Base-by-base conservation (phyloP, 495 filamentous ascomycete species). In the Bathelium albidoporum region DNA sequence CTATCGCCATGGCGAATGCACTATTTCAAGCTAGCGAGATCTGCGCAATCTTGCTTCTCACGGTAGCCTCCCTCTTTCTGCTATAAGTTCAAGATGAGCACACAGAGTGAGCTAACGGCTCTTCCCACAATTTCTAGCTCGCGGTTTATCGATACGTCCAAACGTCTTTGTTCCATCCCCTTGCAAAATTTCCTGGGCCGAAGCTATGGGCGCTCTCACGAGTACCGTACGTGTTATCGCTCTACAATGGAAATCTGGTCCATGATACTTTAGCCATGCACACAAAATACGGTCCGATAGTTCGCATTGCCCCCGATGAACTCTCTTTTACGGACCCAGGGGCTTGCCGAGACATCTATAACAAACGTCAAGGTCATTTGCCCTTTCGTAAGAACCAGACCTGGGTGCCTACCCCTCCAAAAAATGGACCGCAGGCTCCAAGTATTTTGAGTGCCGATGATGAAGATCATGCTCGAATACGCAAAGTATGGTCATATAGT, bases 81-180 rank as follows among this genome's bases (percentile, higher is more conserved):
- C n/a, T n/a, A n/a, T n/a, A n/a, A n/a, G n/a, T n/a, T n/a, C n/a
- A n/a, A n/a, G n/a, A n/a, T n/a, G n/a, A n/a, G n/a, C n/a, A n/a
- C n/a, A n/a, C n/a, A n/a, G n/a, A n/a, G n/a, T n/a, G n/a, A n/a
- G n/a, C n/a, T n/a, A n/a, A n/a, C n/a, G n/a, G n/a, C n/a, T n/a
- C n/a, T n/a, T n/a, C n/a, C n/a, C n/a, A n/a, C n/a, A n/a, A n/a
- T n/a, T n/a, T n/a, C n/a, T n/a, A n/a, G n/a, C n/a, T n/a, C n/a
- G n/a, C n/a, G n/a, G n/a, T n/a, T n/a, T n/a, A n/a, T n/a, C n/a
- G n/a, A n/a, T n/a, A n/a, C n/a, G n/a, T n/a, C n/a, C n/a, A n/a
- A n/a, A n/a, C n/a, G n/a, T n/a, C n/a, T n/a, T n/a, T n/a, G n/a
- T 76, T 84, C 39, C 79, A 83, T 60, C 81, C 82, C 4, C 73